phyloP scores from a whole-genome alignment of 352 stramenopile species.

The Globisporangium megalacanthum region DNA sequence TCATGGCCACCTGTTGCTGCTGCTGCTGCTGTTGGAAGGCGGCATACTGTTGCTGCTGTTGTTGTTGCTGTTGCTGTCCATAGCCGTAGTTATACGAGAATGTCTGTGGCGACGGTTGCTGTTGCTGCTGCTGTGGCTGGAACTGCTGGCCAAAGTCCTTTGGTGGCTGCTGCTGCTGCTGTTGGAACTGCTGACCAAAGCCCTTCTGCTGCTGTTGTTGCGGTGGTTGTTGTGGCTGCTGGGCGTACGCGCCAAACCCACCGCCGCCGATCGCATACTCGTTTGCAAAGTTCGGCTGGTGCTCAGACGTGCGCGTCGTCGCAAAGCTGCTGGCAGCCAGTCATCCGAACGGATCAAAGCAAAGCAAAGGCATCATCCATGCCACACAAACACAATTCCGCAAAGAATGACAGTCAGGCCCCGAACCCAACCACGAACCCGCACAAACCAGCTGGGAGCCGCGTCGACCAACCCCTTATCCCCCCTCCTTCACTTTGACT shows the following conservation, averaged over 20 bases:
- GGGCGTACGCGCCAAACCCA: conserved; percentile 13
- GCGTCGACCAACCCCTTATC: too few relatives aligned
- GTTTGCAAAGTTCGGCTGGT: conserved; percentile 15
- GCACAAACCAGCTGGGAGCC: too few relatives aligned
- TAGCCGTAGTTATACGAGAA: conserved; percentile 28
- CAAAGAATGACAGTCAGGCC: too few relatives aligned
- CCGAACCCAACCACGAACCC: too few relatives aligned
- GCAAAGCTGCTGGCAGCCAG: too few relatives aligned
- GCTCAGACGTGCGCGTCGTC: not conserved
- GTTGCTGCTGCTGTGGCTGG: conserved; percentile 20
- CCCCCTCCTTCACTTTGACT: too few relatives aligned
- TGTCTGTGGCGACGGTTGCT: too few relatives aligned
- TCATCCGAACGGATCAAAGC: too few relatives aligned
- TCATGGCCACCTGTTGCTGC: conserved; percentile 15
- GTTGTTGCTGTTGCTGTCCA: conserved; percentile 23
- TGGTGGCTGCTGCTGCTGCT: conserved; percentile 6
- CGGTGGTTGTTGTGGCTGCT: conserved; percentile 18
- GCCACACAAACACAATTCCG: too few relatives aligned
- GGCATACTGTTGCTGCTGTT: conserved; percentile 15
- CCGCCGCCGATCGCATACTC: conserved; percentile 13
- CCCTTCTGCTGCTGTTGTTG: conserved; percentile 16
- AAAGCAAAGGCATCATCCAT: too few relatives aligned
- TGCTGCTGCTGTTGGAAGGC: conserved; percentile 15
- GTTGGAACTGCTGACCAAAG: conserved; percentile 18
- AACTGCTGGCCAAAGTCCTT: conserved; percentile 17